phyloP scores from a whole-genome alignment of 306 rosid species.

The Lithocarpus polystachyus region DNA sequence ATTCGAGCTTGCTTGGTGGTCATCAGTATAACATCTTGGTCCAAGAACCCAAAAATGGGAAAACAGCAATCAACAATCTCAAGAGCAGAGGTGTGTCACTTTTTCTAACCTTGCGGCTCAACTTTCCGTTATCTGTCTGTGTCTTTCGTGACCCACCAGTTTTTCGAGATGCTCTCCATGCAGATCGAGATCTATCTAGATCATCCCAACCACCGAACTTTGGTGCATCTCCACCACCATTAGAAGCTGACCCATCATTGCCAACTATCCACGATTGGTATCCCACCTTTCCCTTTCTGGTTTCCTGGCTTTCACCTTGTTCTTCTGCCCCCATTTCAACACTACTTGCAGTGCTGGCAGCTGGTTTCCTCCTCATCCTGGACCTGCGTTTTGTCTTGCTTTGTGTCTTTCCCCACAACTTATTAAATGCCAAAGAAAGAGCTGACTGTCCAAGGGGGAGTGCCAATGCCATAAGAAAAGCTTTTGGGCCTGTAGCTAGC shows the following conservation, averaged over 20 bases:
- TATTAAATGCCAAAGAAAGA: slow-evolving; percentile 69
- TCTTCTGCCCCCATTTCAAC: slow-evolving; percentile 32
- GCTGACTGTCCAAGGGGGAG: slow-evolving; percentile 83
- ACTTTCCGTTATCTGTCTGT: slow-evolving; percentile 44
- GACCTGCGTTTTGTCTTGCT: slow-evolving; percentile 55
- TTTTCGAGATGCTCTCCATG: slow-evolving; percentile 31
- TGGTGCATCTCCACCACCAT: slow-evolving; percentile 23
- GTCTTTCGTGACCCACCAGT: slow-evolving; percentile 29
- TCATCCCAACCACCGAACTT: slow-evolving; percentile 94
- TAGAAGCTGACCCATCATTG: slow-evolving; percentile 38
- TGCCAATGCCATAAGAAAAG: slow-evolving; percentile 91
- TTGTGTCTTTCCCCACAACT: slow-evolving; percentile 57
- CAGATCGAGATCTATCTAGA: slow-evolving; percentile 50
- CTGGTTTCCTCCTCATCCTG: slow-evolving; percentile 48
- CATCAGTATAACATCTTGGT: slow-evolving; percentile 66
- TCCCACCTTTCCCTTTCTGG: slow-evolving; percentile 36
- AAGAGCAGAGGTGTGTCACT: slow-evolving; percentile 71
- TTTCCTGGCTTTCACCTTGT: slow-evolving; percentile 37
- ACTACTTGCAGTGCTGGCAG: slow-evolving; percentile 25
- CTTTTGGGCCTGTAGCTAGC: slow-evolving; percentile 70
- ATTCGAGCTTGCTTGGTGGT: neutral
- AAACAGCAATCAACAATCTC: slow-evolving; percentile 79
- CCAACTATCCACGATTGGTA: slow-evolving; percentile 81
- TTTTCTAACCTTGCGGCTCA: slow-evolving; percentile 64
- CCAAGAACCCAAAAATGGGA: slow-evolving; percentile 91